These are phyloP conservation scores for Cercospora sojina DNA, from an alignment of 2,329 filamentous ascomycete genomes.

Conservation along the genomic window DNA sequence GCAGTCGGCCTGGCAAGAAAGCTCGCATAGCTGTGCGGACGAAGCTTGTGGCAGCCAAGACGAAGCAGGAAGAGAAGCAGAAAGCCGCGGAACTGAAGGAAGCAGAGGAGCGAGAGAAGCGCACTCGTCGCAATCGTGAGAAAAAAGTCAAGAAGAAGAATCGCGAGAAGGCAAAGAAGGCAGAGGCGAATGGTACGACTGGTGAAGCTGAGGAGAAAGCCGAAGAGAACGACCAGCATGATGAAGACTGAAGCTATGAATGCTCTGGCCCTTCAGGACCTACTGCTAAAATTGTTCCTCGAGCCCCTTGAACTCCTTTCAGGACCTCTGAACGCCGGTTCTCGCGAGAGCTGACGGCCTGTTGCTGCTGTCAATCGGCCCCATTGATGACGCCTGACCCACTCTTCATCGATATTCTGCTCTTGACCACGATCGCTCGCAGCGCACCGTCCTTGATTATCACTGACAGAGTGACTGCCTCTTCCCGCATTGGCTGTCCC, in stretches of 20 bases:
- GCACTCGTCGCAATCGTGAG: conserved; percentile 36
- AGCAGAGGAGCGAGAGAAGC: conserved; percentile 36
- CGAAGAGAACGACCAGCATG: not conserved
- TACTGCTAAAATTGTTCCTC: not conserved
- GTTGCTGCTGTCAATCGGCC: not conserved
- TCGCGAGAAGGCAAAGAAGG: conserved; percentile 39
- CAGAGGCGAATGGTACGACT: conserved; percentile 9
- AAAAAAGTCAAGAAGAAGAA: conserved; percentile 40
- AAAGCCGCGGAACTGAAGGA: conserved; percentile 34
- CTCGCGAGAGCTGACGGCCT: not conserved
- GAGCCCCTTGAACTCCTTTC: not conserved
- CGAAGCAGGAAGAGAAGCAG: conserved; percentile 27
- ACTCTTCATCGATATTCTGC: not conserved
- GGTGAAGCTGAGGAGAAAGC: not conserved
- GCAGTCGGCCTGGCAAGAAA: conserved; percentile 36
- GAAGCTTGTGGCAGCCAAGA: conserved; percentile 28
- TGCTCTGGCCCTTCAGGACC: not conserved
- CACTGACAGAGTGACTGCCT: not conserved
- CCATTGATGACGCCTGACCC: not conserved
- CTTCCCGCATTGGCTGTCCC: not conserved
- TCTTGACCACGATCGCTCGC: not conserved
- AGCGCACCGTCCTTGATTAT: not conserved
- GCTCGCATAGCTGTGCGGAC: conserved; percentile 32
- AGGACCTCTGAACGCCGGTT: not conserved
- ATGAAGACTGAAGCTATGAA: not conserved